phyloP scores from a whole-genome alignment of 495 filamentous ascomycete species.

The Aspergillus conjunctus region DNA sequence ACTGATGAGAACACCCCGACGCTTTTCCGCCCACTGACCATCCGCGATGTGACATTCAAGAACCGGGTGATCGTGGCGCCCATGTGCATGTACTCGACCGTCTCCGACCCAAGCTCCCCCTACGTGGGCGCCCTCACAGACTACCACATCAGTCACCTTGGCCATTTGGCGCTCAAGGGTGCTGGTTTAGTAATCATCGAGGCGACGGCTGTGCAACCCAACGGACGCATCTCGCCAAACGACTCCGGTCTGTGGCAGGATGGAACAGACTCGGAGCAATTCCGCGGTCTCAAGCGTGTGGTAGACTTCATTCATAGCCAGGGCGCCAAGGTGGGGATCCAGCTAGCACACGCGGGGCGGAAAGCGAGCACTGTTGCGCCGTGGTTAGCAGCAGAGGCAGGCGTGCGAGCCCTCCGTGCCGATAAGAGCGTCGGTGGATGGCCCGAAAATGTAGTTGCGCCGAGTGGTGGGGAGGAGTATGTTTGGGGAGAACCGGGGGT shows the following conservation, averaged over 20 bases:
- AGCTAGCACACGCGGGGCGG: slow-evolving; percentile 73
- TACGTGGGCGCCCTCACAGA: slow-evolving; percentile 66
- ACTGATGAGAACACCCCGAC: slow-evolving; percentile 54
- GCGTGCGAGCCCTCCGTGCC: slow-evolving; percentile 43
- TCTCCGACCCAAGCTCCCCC: slow-evolving; percentile 39
- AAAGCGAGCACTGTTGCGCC: slow-evolving; percentile 68
- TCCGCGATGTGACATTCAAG: slow-evolving; percentile 68
- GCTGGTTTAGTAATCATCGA: slow-evolving; percentile 67
- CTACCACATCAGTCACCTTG: slow-evolving; percentile 68
- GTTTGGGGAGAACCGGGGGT: slow-evolving; percentile 45
- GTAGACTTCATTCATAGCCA: slow-evolving; percentile 64
- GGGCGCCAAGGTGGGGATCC: slow-evolving; percentile 67
- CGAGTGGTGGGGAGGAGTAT: slow-evolving; percentile 52
- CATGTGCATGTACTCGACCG: slow-evolving; percentile 68
- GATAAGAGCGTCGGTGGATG: slow-evolving; percentile 63
- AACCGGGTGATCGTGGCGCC: slow-evolving; percentile 66
- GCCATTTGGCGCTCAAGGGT: slow-evolving; percentile 64
- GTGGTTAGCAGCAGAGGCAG: slow-evolving; percentile 50
- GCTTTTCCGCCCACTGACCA: slow-evolving; percentile 64
- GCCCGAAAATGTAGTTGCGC: slow-evolving; percentile 66
- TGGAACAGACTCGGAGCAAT: slow-evolving; percentile 51
- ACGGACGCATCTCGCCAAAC: slow-evolving; percentile 72
- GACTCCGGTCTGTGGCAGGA: slow-evolving; percentile 72
- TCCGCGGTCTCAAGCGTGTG: slow-evolving; percentile 61
- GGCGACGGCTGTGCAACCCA: slow-evolving; percentile 65